Percentiles rank a stretch among this genome's conserved stretches.
phyloP scores from a whole-genome alignment of 2,329 filamentous ascomycete species.

The Colletotrichum nymphaeae region DNA sequence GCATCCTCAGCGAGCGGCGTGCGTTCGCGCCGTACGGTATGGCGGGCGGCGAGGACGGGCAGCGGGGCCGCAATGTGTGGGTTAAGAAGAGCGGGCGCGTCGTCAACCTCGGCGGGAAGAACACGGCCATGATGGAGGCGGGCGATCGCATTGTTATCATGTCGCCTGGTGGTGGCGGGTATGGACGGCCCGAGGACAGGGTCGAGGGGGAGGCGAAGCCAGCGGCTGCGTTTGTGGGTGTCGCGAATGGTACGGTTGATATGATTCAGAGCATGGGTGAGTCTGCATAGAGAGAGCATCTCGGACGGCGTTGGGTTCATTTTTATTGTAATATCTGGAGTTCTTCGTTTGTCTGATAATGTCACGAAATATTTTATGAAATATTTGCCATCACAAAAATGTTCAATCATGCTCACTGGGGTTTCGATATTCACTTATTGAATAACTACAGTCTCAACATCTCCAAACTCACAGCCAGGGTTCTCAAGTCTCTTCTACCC shows the following conservation, averaged over 20 bases:
- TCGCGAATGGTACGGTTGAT: slow-evolving; percentile 29
- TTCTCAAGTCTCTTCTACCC: no score
- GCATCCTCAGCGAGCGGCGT: slow-evolving; percentile 76
- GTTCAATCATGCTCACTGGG: no score
- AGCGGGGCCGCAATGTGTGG: slow-evolving; percentile 78
- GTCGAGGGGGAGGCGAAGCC: neutral
- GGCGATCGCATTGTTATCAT: slow-evolving; percentile 71
- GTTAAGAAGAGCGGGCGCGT: slow-evolving; percentile 54
- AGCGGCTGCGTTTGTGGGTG: slow-evolving; percentile 17
- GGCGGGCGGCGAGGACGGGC: slow-evolving; percentile 74
- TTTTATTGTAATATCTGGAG: neutral
- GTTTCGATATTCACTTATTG: no score
- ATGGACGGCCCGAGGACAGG: slow-evolving; percentile 50
- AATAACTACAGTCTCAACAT: no score
- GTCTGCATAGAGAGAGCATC: neutral
- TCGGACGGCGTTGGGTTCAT: neutral
- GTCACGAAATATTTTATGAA: neutral
- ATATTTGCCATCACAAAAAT: neutral
- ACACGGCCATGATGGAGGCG: slow-evolving; percentile 67
- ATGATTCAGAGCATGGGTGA: slow-evolving; percentile 33
- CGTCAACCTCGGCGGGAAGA: slow-evolving; percentile 70
- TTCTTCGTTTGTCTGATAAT: neutral
- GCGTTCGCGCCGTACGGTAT: slow-evolving; percentile 80
- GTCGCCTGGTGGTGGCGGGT: slow-evolving; percentile 72
- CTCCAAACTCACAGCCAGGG: no score